Conservation (phyloP, 306 rosid species). For the Castanea crenata region DNA sequence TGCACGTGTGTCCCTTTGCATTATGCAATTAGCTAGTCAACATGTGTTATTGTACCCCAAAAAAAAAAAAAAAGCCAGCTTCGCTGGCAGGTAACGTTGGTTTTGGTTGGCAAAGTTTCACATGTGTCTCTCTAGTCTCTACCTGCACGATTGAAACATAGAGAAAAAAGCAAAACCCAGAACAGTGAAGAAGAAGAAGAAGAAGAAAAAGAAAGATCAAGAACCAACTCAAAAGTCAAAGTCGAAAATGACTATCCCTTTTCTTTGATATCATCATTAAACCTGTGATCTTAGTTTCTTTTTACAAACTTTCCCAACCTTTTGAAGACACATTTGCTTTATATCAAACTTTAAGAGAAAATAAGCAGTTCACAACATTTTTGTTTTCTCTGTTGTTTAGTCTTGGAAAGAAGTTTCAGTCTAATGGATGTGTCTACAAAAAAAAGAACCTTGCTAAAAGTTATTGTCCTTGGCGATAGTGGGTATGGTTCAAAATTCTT, state of each 20-base stretch:
- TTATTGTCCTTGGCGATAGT: constrained; percentile 88
- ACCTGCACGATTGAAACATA: constrained; percentile 32
- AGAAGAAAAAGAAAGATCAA: constrained; percentile 9
- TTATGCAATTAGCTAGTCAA: too few species aligned
- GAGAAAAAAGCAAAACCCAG: constrained; percentile 4
- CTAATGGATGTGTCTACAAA: constrained; percentile 53
- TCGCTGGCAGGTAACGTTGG: constrained; percentile 59
- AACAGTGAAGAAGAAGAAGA: constrained; percentile 16
- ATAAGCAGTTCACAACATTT: background rate
- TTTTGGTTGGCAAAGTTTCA: constrained; percentile 56
- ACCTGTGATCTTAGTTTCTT: background rate
- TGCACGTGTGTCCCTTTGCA: constrained; percentile 1
- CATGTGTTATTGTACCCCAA: background rate
- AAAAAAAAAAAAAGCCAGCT: constrained; percentile 19
- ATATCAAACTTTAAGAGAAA: background rate
- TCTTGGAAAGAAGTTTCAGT: constrained; percentile 1
- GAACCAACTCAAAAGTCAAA: constrained; percentile 20
- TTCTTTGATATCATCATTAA: constrained; percentile 3
- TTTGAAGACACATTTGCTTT: background rate
- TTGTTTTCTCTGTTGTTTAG: background rate
- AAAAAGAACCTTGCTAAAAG: constrained; percentile 73
- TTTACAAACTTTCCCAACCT: background rate
- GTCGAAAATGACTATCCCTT: constrained; percentile 20
- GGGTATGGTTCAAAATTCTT: constrained; percentile 50
- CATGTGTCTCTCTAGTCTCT: constrained; percentile 37